Base-by-base conservation (phyloP, 1,284 basidiomycete genomes). In the Tilletiaria anomala region DNA sequence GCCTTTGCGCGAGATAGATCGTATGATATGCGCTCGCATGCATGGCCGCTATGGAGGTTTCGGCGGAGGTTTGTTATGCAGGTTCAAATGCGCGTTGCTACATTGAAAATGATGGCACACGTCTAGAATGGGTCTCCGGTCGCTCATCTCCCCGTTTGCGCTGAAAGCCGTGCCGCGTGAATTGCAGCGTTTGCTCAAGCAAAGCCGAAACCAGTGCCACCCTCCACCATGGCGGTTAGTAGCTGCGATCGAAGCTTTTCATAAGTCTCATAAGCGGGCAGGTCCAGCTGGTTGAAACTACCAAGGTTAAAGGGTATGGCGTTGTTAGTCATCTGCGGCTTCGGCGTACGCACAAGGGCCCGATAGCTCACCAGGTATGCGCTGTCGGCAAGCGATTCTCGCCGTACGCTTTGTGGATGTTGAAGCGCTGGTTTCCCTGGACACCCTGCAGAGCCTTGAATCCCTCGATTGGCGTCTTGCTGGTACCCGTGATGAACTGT, bases 391-490 rank as follows among this genome's bases (percentile, higher is more conserved):
- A 73, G 42, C 84, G 75, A 62, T 87, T 82, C 2, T 81, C 80
- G n/a, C 83, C 83, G 53, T 86, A 86, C 29, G 83, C 83, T 58
- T 82, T 79, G 69, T 96, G 89, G 50, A 97, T 93, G 39, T 88
- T 93, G 73, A 97, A 96, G 51, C 83, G 78, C 66, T 96, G 93
- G 2, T 81, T 82, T 39, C 91, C 89, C 60, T 89, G 84, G 1
- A 91, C 85, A 29, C 89, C 89, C 52, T 93, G 86, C 18, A 94
- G 72, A 49, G 93, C 87, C 21, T 79, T 78, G 68, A 94, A 96
- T 14, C 89, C 89, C 44, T 80, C 83, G 19, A 96, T 75, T 12
- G 93, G 93, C 0, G 97, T 93, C 43, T 89, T 78, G 24, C 87
- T 89, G 1, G 88, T 68, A 5, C 71, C 88, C 2, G 93, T 94